Conservation (phyloP, 2,329 filamentous ascomycete genomes). For the Beauveria pseudobassiana region DNA sequence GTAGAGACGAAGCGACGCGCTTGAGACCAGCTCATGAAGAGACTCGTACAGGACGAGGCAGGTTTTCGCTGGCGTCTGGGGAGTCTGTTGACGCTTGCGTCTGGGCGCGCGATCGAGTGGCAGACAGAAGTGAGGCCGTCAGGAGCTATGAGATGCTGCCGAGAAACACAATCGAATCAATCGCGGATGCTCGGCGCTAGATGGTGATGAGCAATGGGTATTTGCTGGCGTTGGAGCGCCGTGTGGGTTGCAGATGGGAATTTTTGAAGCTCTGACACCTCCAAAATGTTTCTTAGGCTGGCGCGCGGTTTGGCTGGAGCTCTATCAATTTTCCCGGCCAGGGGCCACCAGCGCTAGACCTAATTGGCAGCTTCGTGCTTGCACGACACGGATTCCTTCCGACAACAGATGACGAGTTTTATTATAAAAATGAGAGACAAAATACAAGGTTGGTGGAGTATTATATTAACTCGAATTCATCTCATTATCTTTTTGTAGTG, state of each 20-base stretch:
- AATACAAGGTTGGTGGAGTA: not conserved
- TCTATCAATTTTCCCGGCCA: conserved; percentile 10
- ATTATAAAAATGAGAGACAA: not conserved
- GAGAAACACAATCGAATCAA: not conserved
- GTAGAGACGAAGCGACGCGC: conserved; percentile 2
- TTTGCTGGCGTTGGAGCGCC: conserved; percentile 3
- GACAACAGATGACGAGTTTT: not conserved
- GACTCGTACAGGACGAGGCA: not conserved
- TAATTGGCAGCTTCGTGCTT: not conserved
- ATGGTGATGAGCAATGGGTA: conserved; percentile 6
- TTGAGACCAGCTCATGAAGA: conserved; percentile 7
- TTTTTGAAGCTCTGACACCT: conserved; percentile 7
- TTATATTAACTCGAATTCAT: not conserved
- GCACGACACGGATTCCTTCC: no score
- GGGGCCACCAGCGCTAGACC: conserved; percentile 6
- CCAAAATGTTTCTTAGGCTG: conserved; percentile 8
- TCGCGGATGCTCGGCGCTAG: not conserved
- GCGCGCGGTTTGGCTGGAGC: conserved; percentile 8
- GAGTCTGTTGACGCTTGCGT: not conserved
- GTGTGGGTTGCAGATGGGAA: conserved; percentile 7
- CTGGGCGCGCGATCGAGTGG: not conserved
- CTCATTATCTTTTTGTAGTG: not conserved
- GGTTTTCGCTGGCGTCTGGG: not conserved
- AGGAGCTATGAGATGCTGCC: not conserved
- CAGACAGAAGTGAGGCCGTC: not conserved